These are phyloP conservation scores for Ramaria sp. DNA, from an alignment of 768 basidiomycete species.

Conservation along the genomic window DNA sequence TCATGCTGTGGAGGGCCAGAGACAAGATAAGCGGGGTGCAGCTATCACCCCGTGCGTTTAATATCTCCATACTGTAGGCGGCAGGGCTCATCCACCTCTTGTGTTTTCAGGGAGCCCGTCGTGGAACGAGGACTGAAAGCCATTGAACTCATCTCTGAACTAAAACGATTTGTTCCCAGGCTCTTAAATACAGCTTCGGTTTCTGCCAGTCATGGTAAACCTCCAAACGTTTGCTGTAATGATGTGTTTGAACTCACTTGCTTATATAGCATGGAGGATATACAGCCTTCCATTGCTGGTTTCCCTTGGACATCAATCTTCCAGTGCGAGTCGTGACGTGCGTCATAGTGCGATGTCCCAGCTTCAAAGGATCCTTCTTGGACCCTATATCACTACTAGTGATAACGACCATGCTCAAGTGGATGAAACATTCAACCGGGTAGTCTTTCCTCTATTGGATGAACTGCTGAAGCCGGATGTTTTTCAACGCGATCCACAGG, in stretches of 20 bases:
- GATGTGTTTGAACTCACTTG: background rate
- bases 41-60: constrained; percentile 3
- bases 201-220: constrained; percentile 22
- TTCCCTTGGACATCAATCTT: constrained; percentile 69
- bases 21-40: constrained; percentile 29
- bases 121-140: constrained; percentile 77
- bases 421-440: constrained; percentile 77
- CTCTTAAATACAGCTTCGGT: constrained; percentile 43
- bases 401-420: constrained; percentile 51
- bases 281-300: constrained; percentile 65
- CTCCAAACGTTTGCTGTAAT: constrained; percentile 28
- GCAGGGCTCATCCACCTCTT: background rate
- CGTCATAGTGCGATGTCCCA: constrained; percentile 71
- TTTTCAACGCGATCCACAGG: constrained; percentile 66
- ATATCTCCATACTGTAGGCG: background rate
- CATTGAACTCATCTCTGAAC: constrained; percentile 65
- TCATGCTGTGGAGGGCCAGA: constrained; percentile 41
- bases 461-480: constrained; percentile 82
- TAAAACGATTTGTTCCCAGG: constrained; percentile 54
- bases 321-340: constrained; percentile 75
- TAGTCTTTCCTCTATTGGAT: constrained; percentile 86
- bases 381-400: constrained; percentile 52
- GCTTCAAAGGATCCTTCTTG: constrained; percentile 76
- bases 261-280: constrained; percentile 58
- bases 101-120: constrained; percentile 47